Base-by-base conservation (phyloP, 331 rosid genomes). In the Malus hybrid region DNA sequence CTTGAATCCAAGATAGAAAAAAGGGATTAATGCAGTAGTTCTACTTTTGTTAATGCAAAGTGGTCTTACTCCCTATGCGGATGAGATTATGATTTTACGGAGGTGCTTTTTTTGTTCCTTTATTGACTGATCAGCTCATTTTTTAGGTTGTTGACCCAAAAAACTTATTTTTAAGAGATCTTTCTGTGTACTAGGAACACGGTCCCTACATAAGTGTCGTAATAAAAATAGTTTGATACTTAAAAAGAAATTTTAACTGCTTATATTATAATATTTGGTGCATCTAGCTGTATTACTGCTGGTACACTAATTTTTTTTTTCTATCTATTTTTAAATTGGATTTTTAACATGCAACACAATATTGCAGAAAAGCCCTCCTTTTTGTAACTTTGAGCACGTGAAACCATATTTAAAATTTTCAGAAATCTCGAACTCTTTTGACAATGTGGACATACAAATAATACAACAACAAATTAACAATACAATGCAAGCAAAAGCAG, bases 321-420 rank as follows among this genome's bases (percentile, higher is more conserved):
- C 33, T 36, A 2, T 36, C 42, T 36, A 36, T 39, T 39, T 39
- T 39, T 39, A 39, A 39, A 39, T 39, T 39, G 46, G 42, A n/a
- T 52, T 52, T 19, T 72, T 32, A 42, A n/a, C 34, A 3, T 28
- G 67, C 67, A 28, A 0, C 52, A 18, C 34, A 36, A 72, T 60
- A 39, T 39, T 39, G 65, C 36, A 24, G 29, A 59, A 65, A 66
- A 32, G 11, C 36, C 10, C 16, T 5, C 70, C 56, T 69, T 70
- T 55, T 77, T 77, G 75, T 52, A 20, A 67, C 46, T 66, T 78
- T 66, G 60, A 39, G 81, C 79, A 81, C 76, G 85, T 78, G 79
- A 84, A 55, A 31, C 72, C 60, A 48, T 13, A n/a, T 34, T 62
- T 29, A 29, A 7, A 62, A 9, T 71, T 39, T 15, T 64, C 5